phyloP scores from a whole-genome alignment of 2,329 filamentous ascomycete species.

The Aspergillus pseudotamarii region DNA sequence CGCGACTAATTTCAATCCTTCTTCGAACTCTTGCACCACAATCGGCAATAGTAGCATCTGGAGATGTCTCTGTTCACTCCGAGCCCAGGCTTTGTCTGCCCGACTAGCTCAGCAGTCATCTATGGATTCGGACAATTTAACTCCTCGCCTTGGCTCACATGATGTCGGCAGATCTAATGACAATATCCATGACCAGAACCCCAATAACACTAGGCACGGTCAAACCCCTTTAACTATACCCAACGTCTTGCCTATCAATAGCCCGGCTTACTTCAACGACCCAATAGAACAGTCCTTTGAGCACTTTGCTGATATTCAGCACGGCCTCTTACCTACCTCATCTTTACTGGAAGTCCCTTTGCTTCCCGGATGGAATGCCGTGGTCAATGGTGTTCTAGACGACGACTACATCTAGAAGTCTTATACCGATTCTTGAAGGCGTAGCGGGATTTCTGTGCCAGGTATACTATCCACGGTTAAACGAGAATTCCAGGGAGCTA shows the following conservation, averaged over 20 bases:
- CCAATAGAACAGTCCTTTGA: neutral
- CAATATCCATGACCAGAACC: neutral
- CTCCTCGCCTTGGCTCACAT: neutral
- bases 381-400: neutral
- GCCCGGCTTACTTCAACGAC: no score
- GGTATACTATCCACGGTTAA: accelerated
- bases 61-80: neutral
- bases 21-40: neutral
- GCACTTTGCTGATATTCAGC: neutral
- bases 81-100: neutral
- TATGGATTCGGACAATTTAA: neutral
- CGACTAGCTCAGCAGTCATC: neutral
- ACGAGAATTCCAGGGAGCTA: no score
- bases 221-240: neutral
- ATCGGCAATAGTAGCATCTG: neutral
- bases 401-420: no score
- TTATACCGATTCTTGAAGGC: no score
- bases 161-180: no score
- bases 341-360: neutral
- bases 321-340: neutral
- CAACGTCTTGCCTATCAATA: neutral
- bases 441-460: no score
- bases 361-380: neutral
- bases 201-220: no score
- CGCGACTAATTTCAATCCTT: neutral